Conservation (phyloP, 805 yeast genomes). For the Nakazawaea holstii region DNA sequence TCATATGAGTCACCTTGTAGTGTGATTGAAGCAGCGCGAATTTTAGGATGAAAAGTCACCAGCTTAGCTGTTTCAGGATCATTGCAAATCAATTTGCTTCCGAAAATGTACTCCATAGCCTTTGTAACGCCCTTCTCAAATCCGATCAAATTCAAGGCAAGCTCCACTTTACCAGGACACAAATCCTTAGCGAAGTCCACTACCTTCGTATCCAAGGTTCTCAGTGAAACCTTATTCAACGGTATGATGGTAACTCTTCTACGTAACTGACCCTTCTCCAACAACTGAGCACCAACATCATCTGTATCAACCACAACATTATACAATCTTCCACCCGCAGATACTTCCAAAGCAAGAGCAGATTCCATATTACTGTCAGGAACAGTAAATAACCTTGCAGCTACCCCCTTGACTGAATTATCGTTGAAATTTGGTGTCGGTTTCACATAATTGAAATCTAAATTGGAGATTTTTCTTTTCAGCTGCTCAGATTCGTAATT, state of each 20-base stretch:
- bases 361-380: constrained; percentile 50
- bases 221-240: constrained; percentile 72
- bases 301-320: constrained; percentile 91
- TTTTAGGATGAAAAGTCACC: constrained; percentile 81
- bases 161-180: constrained; percentile 81
- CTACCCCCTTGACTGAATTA: constrained; percentile 74
- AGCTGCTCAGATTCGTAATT: constrained; percentile 46
- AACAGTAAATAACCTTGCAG: constrained; percentile 75
- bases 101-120: constrained; percentile 92
- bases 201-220: constrained; percentile 43
- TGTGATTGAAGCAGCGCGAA: constrained; percentile 80
- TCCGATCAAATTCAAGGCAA: constrained; percentile 79
- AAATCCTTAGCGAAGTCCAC: constrained; percentile 65
- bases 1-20: constrained; percentile 92
- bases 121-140: constrained; percentile 63
- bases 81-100: constrained; percentile 79
- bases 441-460: constrained; percentile 67
- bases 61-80: constrained; percentile 85
- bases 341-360: constrained; percentile 82
- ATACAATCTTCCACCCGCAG: constrained; percentile 89
- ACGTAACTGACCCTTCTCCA: constrained; percentile 72
- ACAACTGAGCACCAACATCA: constrained; percentile 72
- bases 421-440: constrained; percentile 61
- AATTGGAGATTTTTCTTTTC: constrained; percentile 59
- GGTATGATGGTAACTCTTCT: constrained; percentile 91